These are phyloP conservation scores for Elongisporangium senticosum DNA, from an alignment of 352 stramenopile genomes.

Conservation along the genomic window DNA sequence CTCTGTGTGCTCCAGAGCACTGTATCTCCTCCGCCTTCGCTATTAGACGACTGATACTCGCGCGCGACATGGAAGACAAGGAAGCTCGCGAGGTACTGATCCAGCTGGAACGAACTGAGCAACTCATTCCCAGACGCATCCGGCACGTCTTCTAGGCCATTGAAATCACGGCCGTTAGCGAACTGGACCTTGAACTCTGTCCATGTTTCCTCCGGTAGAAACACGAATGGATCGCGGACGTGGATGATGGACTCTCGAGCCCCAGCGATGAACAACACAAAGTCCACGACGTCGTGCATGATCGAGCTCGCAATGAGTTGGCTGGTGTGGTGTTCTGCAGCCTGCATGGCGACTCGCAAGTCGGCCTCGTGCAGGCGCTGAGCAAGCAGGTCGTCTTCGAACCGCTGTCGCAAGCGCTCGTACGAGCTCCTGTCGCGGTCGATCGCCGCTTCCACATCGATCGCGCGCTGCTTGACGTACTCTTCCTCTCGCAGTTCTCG, in stretches of 20 bases:
- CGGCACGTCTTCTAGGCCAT: conserved; percentile 2
- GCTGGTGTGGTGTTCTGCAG: conserved; percentile 33
- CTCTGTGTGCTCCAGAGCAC: neutral
- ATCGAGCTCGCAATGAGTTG: conserved; percentile 31
- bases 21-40: neutral
- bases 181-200: conserved; percentile 51
- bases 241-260: conserved; percentile 46
- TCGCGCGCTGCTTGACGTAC: conserved; percentile 45
- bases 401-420: conserved; percentile 48
- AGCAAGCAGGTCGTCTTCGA: conserved; percentile 53
- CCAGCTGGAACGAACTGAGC: conserved; percentile 29
- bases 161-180: conserved; percentile 11
- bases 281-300: conserved; percentile 48
- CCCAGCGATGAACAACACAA: conserved; percentile 43
- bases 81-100: conserved; percentile 42
- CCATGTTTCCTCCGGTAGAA: conserved; percentile 46
- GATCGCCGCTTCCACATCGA: conserved; percentile 34
- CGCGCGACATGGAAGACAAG: conserved; percentile 5
- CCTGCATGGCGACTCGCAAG: conserved; percentile 23
- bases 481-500: conserved; percentile 32
- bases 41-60: conserved; percentile 9
- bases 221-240: conserved; percentile 22
- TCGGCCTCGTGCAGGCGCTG: conserved; percentile 30
- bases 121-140: conserved; percentile 8
- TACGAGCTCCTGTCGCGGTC: conserved; percentile 49